A percentile compares a stretch with the other conserved stretches of the same genome.
Conservation (phyloP, 345 rosid genomes). For the Mallotus nudiflorus region DNA sequence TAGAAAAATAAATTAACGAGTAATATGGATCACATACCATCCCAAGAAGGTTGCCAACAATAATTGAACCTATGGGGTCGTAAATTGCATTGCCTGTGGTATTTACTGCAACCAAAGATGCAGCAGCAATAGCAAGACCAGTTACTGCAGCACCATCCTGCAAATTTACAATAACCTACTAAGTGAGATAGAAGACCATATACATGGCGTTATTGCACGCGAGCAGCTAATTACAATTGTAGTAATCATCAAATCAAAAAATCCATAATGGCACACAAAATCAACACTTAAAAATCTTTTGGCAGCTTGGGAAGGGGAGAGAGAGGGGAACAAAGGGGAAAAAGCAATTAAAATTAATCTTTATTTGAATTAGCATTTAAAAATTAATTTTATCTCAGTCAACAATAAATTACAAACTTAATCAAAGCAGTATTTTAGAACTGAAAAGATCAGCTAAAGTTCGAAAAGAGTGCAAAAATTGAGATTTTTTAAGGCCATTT, state of each 20-base stretch:
- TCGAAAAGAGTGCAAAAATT: no score
- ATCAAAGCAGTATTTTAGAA: no score
- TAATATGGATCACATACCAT: constrained; percentile 50
- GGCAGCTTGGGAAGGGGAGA: no score
- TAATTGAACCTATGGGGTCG: constrained; percentile 91
- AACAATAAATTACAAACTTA: no score
- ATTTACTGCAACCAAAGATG: constrained; percentile 85
- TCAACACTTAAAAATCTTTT: no score
- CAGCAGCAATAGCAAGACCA: constrained; percentile 88
- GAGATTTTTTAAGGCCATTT: no score
- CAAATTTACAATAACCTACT: constrained; percentile 5
- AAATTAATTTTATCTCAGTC: no score
- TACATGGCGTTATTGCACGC: neutral
- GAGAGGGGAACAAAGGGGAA: no score
- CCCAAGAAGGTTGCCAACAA: constrained; percentile 92
- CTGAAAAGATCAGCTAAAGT: no score
- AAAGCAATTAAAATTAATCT: no score
- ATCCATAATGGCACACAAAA: no score
- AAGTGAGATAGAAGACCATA: constrained; percentile 1
- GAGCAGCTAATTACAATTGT: neutral
- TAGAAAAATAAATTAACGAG: neutral
- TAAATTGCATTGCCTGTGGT: constrained; percentile 84
- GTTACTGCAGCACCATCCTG: constrained; percentile 99
- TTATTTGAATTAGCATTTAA: no score
- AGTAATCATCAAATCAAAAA: neutral